These are phyloP conservation scores for Acacia confusa DNA, from an alignment of 306 rosid species.

Conservation along the genomic window DNA sequence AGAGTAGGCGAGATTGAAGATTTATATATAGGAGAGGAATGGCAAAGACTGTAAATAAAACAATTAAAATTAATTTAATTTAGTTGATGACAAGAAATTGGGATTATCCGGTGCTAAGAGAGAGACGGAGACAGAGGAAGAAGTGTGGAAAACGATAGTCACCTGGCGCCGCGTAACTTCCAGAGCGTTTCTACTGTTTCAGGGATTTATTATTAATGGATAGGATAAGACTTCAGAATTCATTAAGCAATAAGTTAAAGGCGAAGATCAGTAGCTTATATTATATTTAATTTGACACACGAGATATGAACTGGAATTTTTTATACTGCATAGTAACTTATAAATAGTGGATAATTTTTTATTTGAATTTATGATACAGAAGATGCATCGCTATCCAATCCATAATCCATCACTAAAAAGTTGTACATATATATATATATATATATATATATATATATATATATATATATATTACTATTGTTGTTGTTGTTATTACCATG, in stretches of 20 bases:
- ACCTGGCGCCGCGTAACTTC: conserved; percentile 31
- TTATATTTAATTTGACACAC: neutral
- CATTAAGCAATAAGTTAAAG: neutral
- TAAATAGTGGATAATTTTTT: no score
- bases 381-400: no score
- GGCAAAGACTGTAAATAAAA: neutral
- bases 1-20: neutral
- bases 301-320: neutral
- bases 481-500: no score
- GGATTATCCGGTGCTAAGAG: neutral
- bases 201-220: neutral
- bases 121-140: neutral
- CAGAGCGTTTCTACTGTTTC: neutral
- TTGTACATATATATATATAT: no score
- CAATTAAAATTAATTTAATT: neutral
- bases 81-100: neutral
- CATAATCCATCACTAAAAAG: no score
- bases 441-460: no score
- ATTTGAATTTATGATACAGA: no score
- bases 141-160: neutral
- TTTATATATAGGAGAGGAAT: neutral
- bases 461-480: no score
- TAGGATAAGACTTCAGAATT: neutral
- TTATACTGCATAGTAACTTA: no score
- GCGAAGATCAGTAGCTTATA: neutral